phyloP scores from a whole-genome alignment of 768 basidiomycete genomes.

The Naganishia kalamii region DNA sequence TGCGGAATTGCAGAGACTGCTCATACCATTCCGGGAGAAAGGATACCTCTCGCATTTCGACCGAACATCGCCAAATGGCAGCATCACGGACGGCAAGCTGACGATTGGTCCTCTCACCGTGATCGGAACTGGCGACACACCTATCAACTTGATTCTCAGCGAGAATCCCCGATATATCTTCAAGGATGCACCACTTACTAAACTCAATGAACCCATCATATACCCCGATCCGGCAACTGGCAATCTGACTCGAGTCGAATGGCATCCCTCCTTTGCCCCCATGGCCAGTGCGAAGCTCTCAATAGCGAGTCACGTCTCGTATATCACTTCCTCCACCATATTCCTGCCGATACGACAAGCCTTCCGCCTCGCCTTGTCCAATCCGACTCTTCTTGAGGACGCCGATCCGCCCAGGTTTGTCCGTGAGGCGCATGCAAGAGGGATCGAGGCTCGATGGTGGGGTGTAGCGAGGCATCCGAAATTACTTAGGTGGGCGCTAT shows the following conservation, averaged over 20 bases:
- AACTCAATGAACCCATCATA: conserved; percentile 13
- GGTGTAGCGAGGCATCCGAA: conserved; percentile 12
- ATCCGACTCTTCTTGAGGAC: background rate
- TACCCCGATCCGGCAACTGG: conserved; percentile 18
- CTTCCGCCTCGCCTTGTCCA: background rate
- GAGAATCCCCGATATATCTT: conserved; percentile 28
- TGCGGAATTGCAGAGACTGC: conserved; percentile 25
- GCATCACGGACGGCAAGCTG: conserved; percentile 19
- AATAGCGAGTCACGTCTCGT: background rate
- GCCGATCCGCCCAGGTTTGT: background rate
- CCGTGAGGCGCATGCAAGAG: conserved; percentile 12
- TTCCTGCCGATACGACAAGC: background rate
- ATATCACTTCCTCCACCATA: background rate
- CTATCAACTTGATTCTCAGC: conserved; percentile 23
- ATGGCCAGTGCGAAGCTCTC: conserved; percentile 25
- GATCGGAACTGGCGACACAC: conserved; percentile 33
- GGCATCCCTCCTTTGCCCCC: conserved; percentile 26
- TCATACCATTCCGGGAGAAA: conserved; percentile 29
- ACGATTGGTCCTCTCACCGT: conserved; percentile 29
- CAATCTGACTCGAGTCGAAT: conserved; percentile 18
- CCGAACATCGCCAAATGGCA: conserved; percentile 15
- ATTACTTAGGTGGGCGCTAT: conserved; percentile 4
- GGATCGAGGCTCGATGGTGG: conserved; percentile 21
- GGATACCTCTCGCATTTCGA: conserved; percentile 30
- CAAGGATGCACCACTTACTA: conserved; percentile 29